A percentile compares a stretch with the other conserved stretches of the same genome.
Conservation (phyloP, 1,139 yeast genomes). For the Geotrichum phurueaensis region DNA sequence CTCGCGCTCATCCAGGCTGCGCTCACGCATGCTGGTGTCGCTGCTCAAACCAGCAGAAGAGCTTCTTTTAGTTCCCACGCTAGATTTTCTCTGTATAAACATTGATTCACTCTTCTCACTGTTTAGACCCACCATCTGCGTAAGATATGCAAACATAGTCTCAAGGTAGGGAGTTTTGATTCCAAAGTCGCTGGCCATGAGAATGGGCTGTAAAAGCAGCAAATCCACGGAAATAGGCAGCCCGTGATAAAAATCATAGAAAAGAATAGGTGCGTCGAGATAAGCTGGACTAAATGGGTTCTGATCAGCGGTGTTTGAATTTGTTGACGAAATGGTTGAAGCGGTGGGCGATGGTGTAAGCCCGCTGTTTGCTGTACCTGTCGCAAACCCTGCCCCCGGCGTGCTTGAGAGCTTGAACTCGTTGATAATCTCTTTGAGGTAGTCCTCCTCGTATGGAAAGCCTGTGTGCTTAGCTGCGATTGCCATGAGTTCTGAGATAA, state of each 20-base stretch:
- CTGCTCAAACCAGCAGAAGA: constrained; percentile 1
- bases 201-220: constrained; percentile 73
- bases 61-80: background rate
- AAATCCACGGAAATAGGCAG: constrained; percentile 61
- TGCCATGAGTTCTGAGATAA: constrained; percentile 28
- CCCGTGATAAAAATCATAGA: constrained; percentile 54
- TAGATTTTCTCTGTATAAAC: background rate
- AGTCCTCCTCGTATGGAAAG: constrained; percentile 13
- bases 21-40: background rate
- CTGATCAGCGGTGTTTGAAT: background rate
- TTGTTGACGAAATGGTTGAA: background rate
- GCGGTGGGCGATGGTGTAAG: constrained; percentile 21
- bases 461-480: constrained; percentile 14
- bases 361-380: background rate
- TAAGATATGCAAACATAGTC: constrained; percentile 56
- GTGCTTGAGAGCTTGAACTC: constrained; percentile 5
- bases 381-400: background rate
- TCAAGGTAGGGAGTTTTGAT: constrained; percentile 87
- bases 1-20: constrained; percentile 3
- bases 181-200: constrained; percentile 77
- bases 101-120: background rate
- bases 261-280: constrained; percentile 47
- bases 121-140: constrained; percentile 11
- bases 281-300: constrained; percentile 21
- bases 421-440: constrained; percentile 2